Evolutionary conservation across 2,329 filamentous ascomycete species (phyloP).

Genomic region (Purpureocillium takamizusanense): DNA sequence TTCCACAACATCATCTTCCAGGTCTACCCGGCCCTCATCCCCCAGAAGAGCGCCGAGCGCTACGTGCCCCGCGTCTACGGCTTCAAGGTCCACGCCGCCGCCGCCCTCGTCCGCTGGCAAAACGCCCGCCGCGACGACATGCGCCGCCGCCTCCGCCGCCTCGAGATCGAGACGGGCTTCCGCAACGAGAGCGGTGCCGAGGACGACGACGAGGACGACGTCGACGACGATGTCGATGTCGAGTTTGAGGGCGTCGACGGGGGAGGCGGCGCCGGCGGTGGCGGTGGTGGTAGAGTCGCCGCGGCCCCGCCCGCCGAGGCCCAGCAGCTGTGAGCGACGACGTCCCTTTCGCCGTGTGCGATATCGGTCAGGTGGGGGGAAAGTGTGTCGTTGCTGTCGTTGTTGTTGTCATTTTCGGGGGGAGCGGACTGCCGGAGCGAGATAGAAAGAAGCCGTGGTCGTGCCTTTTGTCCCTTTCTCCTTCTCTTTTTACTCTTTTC

Average conservation of each 20-base stretch:
- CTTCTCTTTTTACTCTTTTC: neutral
- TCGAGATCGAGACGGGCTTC: conserved; percentile 73
- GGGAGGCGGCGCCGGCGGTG: neutral
- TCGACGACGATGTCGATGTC: conserved; percentile 37
- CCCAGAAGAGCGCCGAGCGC: conserved; percentile 73
- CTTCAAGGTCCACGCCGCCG: conserved; percentile 88
- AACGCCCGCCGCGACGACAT: conserved; percentile 71
- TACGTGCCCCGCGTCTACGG: conserved; percentile 90
- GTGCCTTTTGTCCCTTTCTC: neutral
- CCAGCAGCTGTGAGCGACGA: neutral
- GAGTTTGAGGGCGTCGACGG: conserved; percentile 29
- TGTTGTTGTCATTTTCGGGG: too few species aligned
- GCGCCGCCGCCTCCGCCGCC: conserved; percentile 62
- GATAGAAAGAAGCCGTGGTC: neutral
- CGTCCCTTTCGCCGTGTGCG: too few species aligned
- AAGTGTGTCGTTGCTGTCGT: too few species aligned
- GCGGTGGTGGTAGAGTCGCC: too few species aligned
- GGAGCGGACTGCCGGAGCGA: too few species aligned
- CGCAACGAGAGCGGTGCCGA: conserved; percentile 56
- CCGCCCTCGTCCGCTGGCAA: conserved; percentile 87
- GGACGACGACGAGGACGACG: conserved; percentile 55
- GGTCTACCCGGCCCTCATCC: conserved; percentile 86
- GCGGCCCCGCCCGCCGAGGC: too few species aligned
- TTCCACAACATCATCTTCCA: conserved; percentile 99
- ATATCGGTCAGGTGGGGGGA: too few species aligned